Base-by-base conservation (phyloP, 345 rosid species). In the Laguncularia racemosa region DNA sequence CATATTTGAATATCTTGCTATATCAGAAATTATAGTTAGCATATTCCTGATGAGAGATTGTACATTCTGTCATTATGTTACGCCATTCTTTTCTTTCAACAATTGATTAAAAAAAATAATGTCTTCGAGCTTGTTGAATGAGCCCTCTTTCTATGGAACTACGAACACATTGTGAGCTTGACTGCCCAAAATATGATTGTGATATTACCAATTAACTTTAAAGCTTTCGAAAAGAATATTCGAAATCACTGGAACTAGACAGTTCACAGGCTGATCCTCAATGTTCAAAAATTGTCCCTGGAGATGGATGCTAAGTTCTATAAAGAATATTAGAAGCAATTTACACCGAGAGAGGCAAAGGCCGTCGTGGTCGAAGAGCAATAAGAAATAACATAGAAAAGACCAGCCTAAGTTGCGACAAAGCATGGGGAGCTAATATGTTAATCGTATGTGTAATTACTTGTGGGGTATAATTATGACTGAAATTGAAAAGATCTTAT, bases 191-290 rank as follows among this genome's bases (percentile, higher is more conserved):
- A 78, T 43, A 72, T 77, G 3, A 20, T 50, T 16, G 77, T 75
- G 16, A 49, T 75, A 33, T 48, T 78, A 23, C 79, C 82, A 14
- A 66, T 78, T 12, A 74, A 74, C 11, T 78, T 66, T 19, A 73
- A 78, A 53, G 75, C 83, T n/a, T 45, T 78, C 69, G 83, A 78
- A 70, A 78, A 64, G 71, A 78, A 78, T 62, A 72, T 78, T 19
- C 65, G 59, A 55, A 26, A 51, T 44, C 83, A 78, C 48, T 78
- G 83, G 83, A 72, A 75, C 71, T 80, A 72, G 65, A 73, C 83
- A 11, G 80, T 78, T n/a, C 77, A 78, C 18, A 80, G 83, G 47
- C 71, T 78, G 13, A 75, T 80, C 0, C 62, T 67, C 50, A 75
- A 78, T 23, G 75, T 78, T 16, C 68, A 67, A 46, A 78, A 78